Percentiles rank a stretch among this genome's conserved stretches.
These are phyloP conservation scores for Suhomyces canberraensis DNA, from an alignment of 805 yeast species.

Conservation along the genomic window DNA sequence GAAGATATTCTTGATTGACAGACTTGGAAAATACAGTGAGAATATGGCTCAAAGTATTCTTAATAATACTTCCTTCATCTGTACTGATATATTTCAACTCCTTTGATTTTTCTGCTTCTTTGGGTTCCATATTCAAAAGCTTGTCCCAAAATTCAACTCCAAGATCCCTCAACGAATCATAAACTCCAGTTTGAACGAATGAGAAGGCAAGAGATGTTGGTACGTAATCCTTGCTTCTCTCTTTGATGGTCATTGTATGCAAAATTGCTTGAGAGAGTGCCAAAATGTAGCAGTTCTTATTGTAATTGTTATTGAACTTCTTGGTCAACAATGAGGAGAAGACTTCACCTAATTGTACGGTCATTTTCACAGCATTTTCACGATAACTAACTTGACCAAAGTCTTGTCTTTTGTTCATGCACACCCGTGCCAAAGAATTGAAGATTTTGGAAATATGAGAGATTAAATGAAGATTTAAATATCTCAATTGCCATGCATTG, in stretches of 20 bases:
- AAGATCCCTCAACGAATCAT: constrained; percentile 27
- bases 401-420: constrained; percentile 50
- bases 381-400: constrained; percentile 28
- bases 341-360: constrained; percentile 28
- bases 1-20: constrained; percentile 34
- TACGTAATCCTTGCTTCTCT: constrained; percentile 22
- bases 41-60: constrained; percentile 42
- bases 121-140: constrained; percentile 14
- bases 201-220: constrained; percentile 43
- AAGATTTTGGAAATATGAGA: constrained; percentile 40
- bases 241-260: constrained; percentile 25
- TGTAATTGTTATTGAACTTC: constrained; percentile 14
- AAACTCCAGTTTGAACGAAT: constrained; percentile 53
- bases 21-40: constrained; percentile 46
- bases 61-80: constrained; percentile 34
- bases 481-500: constrained; percentile 56
- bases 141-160: constrained; percentile 22
- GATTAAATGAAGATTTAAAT: constrained; percentile 48
- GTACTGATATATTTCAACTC: constrained; percentile 33
- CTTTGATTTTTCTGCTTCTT: constrained; percentile 18
- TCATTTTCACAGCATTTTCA: constrained; percentile 40
- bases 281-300: constrained; percentile 27
- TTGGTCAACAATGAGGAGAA: constrained; percentile 24
- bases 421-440: constrained; percentile 42
- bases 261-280: constrained; percentile 34